Evolutionary conservation across 495 filamentous ascomycete species (phyloP).

Genomic region (Xeromyces bisporus): DNA sequence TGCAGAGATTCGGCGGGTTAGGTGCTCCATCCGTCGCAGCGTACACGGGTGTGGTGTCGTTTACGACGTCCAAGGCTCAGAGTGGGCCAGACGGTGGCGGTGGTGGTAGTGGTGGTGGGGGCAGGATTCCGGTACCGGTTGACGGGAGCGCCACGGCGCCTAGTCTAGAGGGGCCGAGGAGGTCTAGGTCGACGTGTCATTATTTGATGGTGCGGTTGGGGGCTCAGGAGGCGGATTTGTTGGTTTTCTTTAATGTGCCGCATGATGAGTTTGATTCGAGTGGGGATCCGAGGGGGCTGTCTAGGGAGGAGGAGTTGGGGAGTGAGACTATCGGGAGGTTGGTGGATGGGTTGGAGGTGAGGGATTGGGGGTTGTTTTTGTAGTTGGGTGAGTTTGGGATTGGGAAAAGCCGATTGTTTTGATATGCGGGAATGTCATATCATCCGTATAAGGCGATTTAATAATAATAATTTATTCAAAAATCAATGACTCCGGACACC

Average conservation of each 20-base stretch:
- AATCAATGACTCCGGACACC: too few relatives aligned
- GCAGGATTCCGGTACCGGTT: constrained; percentile 15
- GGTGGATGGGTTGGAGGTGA: constrained; percentile 53
- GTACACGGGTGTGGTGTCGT: constrained; percentile 17
- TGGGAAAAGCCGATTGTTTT: not conserved
- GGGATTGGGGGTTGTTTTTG: constrained; percentile 70
- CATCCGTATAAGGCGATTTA: too few relatives aligned
- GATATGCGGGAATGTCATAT: not conserved
- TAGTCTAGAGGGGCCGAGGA: constrained; percentile 7
- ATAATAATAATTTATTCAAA: too few relatives aligned
- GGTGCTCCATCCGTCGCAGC: constrained; percentile 5
- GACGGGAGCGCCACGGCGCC: constrained; percentile 19
- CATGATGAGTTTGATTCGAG: constrained; percentile 46
- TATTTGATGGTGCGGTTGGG: constrained; percentile 51
- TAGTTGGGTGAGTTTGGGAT: constrained; percentile 9
- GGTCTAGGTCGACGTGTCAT: constrained; percentile 14
- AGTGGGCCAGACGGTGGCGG: not conserved
- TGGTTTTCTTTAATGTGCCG: constrained; percentile 81
- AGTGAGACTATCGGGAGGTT: constrained; percentile 45
- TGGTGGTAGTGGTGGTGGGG: not conserved
- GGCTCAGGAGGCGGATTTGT: constrained; percentile 63
- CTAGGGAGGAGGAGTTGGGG: constrained; percentile 43
- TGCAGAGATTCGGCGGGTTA: constrained; percentile 16
- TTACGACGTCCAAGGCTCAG: constrained; percentile 11
- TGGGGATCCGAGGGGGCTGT: constrained; percentile 21